Conservation (phyloP, 306 rosid species). For the Echinosophora koreensis region DNA sequence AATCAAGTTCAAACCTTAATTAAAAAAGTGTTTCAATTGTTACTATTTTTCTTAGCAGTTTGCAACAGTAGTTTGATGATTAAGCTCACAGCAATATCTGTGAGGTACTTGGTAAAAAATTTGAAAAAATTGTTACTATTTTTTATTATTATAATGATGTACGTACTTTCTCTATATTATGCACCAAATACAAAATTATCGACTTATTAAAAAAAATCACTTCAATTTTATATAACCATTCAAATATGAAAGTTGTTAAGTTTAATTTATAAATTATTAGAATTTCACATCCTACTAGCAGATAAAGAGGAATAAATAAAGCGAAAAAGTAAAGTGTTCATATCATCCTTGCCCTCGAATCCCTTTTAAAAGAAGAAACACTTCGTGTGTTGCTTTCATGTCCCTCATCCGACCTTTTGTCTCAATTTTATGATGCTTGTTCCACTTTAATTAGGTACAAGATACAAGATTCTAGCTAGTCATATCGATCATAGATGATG, state of each 20-base stretch:
- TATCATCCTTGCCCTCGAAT: slow-evolving; percentile 32
- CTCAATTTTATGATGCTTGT: too few relatives aligned
- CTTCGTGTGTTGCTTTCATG: too few relatives aligned
- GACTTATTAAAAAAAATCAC: not conserved
- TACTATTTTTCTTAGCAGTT: not conserved
- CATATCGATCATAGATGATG: too few relatives aligned
- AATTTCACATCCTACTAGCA: not conserved
- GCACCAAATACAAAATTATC: not conserved
- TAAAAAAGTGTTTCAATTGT: too few relatives aligned
- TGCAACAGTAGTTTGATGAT: too few relatives aligned
- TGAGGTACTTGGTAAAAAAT: too few relatives aligned
- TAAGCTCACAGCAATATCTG: too few relatives aligned
- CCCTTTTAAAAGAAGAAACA: not conserved
- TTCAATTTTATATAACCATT: not conserved
- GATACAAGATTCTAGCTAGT: too few relatives aligned
- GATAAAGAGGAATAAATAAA: slow-evolving; percentile 35
- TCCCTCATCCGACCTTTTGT: too few relatives aligned
- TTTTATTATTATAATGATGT: not conserved
- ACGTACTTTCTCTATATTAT: not conserved
- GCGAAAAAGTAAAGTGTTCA: slow-evolving; percentile 26
- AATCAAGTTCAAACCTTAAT: too few relatives aligned
- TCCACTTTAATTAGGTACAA: too few relatives aligned
- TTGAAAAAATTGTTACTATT: not conserved
- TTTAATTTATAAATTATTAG: not conserved
- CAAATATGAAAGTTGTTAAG: not conserved